phyloP scores from a whole-genome alignment of 75 land plant species.

The Chamaecyparis obtusa region DNA sequence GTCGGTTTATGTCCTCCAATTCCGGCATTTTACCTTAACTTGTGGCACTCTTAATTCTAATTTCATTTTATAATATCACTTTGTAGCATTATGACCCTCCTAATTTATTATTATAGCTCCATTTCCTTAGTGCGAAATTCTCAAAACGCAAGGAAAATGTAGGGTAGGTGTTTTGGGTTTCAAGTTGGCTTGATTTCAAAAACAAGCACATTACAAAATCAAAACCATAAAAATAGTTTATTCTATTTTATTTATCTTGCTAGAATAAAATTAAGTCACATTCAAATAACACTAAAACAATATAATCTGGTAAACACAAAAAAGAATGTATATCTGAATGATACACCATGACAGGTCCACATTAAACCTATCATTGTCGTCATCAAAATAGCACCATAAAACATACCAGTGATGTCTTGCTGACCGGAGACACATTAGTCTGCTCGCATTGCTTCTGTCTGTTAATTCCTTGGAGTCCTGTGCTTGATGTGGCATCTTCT shows the following conservation, averaged over 20 bases:
- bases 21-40: no score
- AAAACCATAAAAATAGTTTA: neutral
- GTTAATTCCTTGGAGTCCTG: slow-evolving; percentile 8
- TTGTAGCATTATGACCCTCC: no score
- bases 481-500: slow-evolving; percentile 9
- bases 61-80: no score
- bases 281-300: neutral
- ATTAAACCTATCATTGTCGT: neutral
- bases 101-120: no score
- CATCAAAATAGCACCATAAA: neutral
- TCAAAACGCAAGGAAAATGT: no score
- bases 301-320: neutral
- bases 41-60: no score
- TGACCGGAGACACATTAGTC: neutral
- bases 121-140: no score
- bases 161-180: no score
- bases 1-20: no score
- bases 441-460: slow-evolving; percentile 28
- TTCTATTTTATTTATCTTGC: neutral
- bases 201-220: neutral
- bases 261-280: neutral
- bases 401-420: slow-evolving; percentile 5
- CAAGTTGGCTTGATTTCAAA: no score
- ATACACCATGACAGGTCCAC: neutral
- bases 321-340: neutral